Base-by-base conservation (phyloP, 1,284 basidiomycete genomes). In the Leccinum huronense region DNA sequence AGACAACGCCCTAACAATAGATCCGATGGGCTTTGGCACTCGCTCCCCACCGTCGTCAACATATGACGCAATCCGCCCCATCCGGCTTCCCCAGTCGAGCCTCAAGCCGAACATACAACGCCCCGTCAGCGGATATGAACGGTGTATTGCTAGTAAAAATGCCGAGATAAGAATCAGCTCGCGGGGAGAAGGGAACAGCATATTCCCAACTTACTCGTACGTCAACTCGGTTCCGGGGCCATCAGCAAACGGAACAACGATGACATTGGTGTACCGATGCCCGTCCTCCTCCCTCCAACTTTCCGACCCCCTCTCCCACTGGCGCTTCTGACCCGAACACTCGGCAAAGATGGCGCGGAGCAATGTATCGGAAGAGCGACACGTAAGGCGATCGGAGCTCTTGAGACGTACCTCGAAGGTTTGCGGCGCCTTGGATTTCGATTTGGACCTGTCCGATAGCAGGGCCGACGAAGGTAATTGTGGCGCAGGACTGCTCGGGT, bases 91-190 rank as follows among this genome's bases (percentile, higher is more conserved):
- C 77, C 8, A 90, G 77, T 40, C 79, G 77, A 3, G 83, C 86
- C 70, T 89, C 87, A 5, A 90, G 74, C 19, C 81, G 78, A 0
- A 75, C 84, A 48, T 78, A 72, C 19, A 90, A 74, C 11, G 80
- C 80, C 14, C 86, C 87, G 63, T 88, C 84, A 1, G 73, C 59
- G 4, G 79, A 78, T 31, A 88, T 81, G 66, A 85, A 89, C 1
- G 84, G 80, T 36, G 81, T 84, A 14, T 81, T 83, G 5, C 87
- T 88, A 66, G 2, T 27, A 0, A 54, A 27, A 54, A 54, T 54
- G 14, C 11, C 19, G 3, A 55, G 42, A 1, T 16, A 14, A 71
- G 9, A 45, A 1, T 11, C 11, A 67, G 42, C n/a, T 45, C n/a
- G 42, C n/a, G 8, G 2, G n/a, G 23, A 42, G 16, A 14, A 23